Evolutionary conservation across 2,329 filamentous ascomycete species (phyloP).

Genomic region (Ophiosphaerella herpotricha): DNA sequence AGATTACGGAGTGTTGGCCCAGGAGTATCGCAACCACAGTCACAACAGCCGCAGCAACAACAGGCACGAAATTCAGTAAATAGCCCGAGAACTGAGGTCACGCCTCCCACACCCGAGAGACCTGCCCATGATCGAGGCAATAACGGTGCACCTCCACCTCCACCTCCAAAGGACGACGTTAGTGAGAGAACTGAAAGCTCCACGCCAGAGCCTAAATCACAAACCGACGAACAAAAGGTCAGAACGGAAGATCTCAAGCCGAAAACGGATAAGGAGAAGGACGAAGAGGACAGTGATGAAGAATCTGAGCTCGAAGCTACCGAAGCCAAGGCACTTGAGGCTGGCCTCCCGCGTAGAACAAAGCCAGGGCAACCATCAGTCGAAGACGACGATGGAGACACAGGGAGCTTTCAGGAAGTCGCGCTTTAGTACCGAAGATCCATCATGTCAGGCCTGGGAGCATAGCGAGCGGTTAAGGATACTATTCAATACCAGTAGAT

Average conservation of each 20-base stretch:
- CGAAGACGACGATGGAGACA: conserved; percentile 36
- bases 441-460: background rate
- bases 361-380: conserved; percentile 33
- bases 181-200: conserved; percentile 26
- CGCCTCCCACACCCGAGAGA: conserved; percentile 56
- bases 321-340: conserved; percentile 33
- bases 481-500: background rate
- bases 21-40: conserved; percentile 30
- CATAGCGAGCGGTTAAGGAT: no score
- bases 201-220: conserved; percentile 26
- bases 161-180: conserved; percentile 40
- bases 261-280: conserved; percentile 31
- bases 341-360: conserved; percentile 31
- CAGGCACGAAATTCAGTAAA: conserved; percentile 38
- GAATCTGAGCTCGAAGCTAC: conserved; percentile 23
- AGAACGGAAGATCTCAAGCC: conserved; percentile 41
- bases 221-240: conserved; percentile 42
- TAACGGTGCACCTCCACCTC: conserved; percentile 37
- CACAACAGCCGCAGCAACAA: conserved; percentile 27
- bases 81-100: conserved; percentile 56
- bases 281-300: conserved; percentile 31
- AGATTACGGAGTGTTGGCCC: conserved; percentile 61
- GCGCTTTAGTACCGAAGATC: conserved; percentile 18
- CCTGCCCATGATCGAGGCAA: conserved; percentile 28
- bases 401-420: conserved; percentile 43